Conservation (phyloP, 1,284 basidiomycete genomes). For the Apiotrichum veenhuisii region DNA sequence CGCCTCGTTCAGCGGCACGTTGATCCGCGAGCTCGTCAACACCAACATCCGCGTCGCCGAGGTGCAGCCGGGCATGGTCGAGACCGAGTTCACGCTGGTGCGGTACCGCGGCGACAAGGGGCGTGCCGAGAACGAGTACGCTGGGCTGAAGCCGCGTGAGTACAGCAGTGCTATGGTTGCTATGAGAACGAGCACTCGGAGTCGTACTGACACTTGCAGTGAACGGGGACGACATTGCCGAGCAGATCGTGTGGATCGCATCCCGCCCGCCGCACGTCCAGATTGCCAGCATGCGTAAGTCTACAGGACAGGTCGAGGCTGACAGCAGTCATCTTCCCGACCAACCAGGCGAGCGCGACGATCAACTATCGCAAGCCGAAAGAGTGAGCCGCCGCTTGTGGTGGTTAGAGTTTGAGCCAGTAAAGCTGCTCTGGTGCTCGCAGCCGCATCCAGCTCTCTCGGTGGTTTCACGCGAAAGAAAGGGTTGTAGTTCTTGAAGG, state of each 20-base stretch:
- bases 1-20: constrained; percentile 75
- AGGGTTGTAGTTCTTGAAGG: too few relatives aligned
- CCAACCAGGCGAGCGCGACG: constrained; percentile 39
- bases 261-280: constrained; percentile 26
- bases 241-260: constrained; percentile 79
- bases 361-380: constrained; percentile 30
- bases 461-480: too few relatives aligned
- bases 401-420: too few relatives aligned
- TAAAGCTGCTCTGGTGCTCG: too few relatives aligned
- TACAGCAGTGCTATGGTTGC: neutral
- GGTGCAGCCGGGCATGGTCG: constrained; percentile 65
- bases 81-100: constrained; percentile 69
- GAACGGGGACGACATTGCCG: constrained; percentile 76
- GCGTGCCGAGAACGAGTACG: constrained; percentile 83
- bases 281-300: constrained; percentile 31
- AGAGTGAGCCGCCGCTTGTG: constrained; percentile 1
- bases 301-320: neutral
- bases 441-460: too few relatives aligned
- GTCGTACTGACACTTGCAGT: too few relatives aligned
- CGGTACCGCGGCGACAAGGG: constrained; percentile 78
- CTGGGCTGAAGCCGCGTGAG: constrained; percentile 60
- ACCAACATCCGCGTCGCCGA: constrained; percentile 88
- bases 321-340: constrained; percentile 37
- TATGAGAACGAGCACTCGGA: neutral
- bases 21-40: constrained; percentile 80